Evolutionary conservation across 169 alveolate species (phyloP), one percentile per base, ranked within the genome.

Genomic region (Plasmodium vivax): DNA sequence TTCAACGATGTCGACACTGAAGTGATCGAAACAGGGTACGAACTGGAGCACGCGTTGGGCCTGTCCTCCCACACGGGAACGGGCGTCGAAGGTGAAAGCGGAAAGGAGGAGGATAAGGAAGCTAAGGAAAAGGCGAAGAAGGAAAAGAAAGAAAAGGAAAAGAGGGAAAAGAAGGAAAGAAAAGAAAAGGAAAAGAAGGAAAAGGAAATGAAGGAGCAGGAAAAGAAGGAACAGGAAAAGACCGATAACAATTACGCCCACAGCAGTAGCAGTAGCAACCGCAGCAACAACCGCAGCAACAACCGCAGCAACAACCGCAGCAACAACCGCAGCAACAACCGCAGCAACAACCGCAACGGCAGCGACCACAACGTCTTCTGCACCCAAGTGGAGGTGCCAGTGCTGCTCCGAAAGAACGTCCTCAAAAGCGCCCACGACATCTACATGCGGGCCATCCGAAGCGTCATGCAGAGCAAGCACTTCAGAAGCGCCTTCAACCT

Each of bases 371-470:
- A 45, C 19, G 56, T 85, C n/a, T 85, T 75, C 81, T 85, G 94
- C 73, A 90, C 91, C 6, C 71, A 80, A 23, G 94, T 90, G 34
- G 41, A 83, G 3, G 14, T 90, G 16, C 94, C 94, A 27, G 94
- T 90, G 14, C 8, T 19, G 32, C 36, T 80, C 51, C 43, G 73
- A 62, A 41, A 32, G 30, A 30, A 27, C 41, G 27, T 68, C 16
- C 27, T 90, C 36, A 90, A 80, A 90, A 90, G 94, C 51, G 36
- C 82, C 43, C 45, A 90, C 47, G 91, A 90, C 72, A 62, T 90
- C 16, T 90, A 90, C 51, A 34, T 90, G 32, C 36, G 94, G 47
- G 94, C 91, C 23, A 80, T 90, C 62, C 6, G 73, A 9, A 58
- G 43, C 82, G 51, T 90, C 83, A 90, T 90, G 82, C 14, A 90